Conservation (phyloP, 805 yeast genomes). For the Suhomyces sp. region DNA sequence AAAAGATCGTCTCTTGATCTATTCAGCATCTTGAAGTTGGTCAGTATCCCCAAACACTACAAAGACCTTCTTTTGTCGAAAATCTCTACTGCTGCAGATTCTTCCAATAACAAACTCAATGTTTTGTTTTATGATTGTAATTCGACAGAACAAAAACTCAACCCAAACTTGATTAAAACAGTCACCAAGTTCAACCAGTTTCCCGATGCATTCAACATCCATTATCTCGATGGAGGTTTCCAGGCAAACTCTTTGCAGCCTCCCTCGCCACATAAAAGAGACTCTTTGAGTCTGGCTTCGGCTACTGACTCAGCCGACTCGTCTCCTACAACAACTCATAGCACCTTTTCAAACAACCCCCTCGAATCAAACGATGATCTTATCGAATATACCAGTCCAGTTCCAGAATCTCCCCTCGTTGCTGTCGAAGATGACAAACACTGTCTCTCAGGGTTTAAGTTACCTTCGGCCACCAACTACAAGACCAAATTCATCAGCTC, state of each 20-base stretch:
- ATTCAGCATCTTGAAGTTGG: conserved; percentile 29
- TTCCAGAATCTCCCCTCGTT: conserved; percentile 1
- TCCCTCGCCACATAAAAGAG: neutral
- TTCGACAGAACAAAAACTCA: conserved; percentile 17
- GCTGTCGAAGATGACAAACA: neutral
- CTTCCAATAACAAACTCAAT: conserved; percentile 9
- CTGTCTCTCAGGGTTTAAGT: conserved; percentile 37
- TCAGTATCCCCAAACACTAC: conserved; percentile 20
- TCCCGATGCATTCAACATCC: conserved; percentile 18
- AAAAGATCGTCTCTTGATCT: conserved; percentile 36
- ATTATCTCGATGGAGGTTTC: conserved; percentile 29
- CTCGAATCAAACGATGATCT: conserved; percentile 5
- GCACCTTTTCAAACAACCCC: conserved; percentile 7
- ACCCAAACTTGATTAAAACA: conserved; percentile 33
- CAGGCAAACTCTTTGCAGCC: conserved; percentile 2
- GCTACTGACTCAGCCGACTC: conserved; percentile 2
- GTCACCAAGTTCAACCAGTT: conserved; percentile 25
- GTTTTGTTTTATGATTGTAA: conserved; percentile 35
- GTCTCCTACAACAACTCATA: conserved; percentile 1
- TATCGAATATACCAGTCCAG: conserved; percentile 8
- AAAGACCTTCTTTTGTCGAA: conserved; percentile 18
- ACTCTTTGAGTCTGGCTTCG: neutral
- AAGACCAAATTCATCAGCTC: conserved; percentile 34
- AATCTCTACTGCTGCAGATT: neutral
- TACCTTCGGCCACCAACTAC: conserved; percentile 40